Conservation (phyloP, 1,139 yeast species). For the Zhuliangozyma blackwelliae region DNA sequence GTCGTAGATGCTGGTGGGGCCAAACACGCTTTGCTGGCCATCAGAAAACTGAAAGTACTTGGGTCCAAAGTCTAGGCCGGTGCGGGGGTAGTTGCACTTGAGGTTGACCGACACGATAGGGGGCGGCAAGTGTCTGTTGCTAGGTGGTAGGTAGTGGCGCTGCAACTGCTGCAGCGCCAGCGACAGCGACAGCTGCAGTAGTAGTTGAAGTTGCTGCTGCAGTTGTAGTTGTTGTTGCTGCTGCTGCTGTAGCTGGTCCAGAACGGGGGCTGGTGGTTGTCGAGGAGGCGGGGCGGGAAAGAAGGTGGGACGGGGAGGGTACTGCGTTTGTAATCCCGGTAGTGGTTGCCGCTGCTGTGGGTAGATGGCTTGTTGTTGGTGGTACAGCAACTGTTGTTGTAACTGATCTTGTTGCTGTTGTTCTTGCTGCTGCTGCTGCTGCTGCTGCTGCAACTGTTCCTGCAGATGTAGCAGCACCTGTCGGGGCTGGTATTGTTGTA, state of each 20-base stretch:
- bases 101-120: not conserved
- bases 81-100: constrained; percentile 1
- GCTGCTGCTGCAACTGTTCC: constrained; percentile 1
- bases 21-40: constrained; percentile 5
- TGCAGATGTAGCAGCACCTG: too few species aligned
- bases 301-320: too few species aligned
- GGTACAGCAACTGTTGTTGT: not conserved
- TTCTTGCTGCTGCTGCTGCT: not conserved
- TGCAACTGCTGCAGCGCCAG: not conserved
- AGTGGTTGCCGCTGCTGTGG: too few species aligned
- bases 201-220: not conserved
- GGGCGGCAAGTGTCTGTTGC: not conserved
- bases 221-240: not conserved
- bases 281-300: too few species aligned
- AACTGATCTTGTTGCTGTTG: not conserved
- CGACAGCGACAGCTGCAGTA: not conserved
- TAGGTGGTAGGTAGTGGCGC: constrained; percentile 2
- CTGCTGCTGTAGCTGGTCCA: not conserved
- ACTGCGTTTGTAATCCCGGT: too few species aligned
- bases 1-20: constrained; percentile 6
- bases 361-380: too few species aligned
- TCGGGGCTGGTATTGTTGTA: too few species aligned
- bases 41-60: constrained; percentile 5
- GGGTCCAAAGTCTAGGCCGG: constrained; percentile 6
- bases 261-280: too few species aligned